Percentiles rank a stretch among this genome's conserved stretches.
These are phyloP conservation scores for Aspergillus felis DNA, from an alignment of 2,329 filamentous ascomycete species.

Conservation along the genomic window DNA sequence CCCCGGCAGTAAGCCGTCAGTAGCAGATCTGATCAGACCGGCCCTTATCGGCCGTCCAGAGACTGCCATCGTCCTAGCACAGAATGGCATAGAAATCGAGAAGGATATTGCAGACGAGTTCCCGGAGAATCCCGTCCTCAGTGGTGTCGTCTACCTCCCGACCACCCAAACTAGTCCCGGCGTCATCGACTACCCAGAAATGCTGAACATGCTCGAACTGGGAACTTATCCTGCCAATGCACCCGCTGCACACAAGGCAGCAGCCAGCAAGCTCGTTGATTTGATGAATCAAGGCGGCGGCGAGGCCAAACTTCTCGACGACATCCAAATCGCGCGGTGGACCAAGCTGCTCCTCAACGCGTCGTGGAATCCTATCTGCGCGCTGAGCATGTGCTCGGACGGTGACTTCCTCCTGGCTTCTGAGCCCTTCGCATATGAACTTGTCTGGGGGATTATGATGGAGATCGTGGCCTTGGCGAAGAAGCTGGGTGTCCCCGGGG, in stretches of 20 bases:
- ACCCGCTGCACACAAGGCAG: conserved; percentile 22
- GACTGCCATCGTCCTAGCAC: conserved; percentile 57
- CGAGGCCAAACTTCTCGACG: conserved; percentile 47
- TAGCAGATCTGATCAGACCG: conserved; percentile 34
- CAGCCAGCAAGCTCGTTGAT: conserved; percentile 36
- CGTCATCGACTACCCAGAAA: conserved; percentile 44
- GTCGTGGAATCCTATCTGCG: conserved; percentile 59
- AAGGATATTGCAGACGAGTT: conserved; percentile 49
- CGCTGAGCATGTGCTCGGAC: conserved; percentile 52
- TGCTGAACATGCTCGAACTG: conserved; percentile 46
- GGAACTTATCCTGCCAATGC: conserved; percentile 46
- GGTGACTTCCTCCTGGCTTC: conserved; percentile 47
- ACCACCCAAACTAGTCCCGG: conserved; percentile 49
- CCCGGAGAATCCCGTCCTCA: conserved; percentile 52
- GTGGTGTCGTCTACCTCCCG: conserved; percentile 54
- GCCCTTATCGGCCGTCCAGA: conserved; percentile 32
- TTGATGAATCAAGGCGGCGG: conserved; percentile 44
- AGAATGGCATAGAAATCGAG: conserved; percentile 61
- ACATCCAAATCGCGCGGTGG: conserved; percentile 58
- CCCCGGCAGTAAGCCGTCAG: conserved; percentile 33
- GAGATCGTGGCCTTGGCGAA: conserved; percentile 44
- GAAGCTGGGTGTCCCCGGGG: conserved; percentile 35
- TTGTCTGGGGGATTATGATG: conserved; percentile 42
- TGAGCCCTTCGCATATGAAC: conserved; percentile 26
- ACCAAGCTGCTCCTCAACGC: conserved; percentile 59